These are phyloP conservation scores for Trichoderma oligosporum DNA, from an alignment of 2,329 filamentous ascomycete species.

Conservation along the genomic window DNA sequence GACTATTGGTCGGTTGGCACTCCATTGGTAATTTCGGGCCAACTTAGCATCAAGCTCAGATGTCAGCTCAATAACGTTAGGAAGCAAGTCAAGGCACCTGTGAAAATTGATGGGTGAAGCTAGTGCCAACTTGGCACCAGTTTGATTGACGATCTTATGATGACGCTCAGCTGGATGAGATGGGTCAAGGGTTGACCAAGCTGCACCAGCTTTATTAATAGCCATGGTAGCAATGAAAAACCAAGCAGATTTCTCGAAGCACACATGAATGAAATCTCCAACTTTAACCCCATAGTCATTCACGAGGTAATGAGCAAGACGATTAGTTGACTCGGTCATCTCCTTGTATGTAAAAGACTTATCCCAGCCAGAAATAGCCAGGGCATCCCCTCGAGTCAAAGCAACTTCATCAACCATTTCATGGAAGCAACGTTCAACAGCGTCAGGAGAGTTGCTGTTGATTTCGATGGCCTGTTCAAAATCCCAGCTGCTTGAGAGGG, in stretches of 20 bases:
- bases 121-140: neutral
- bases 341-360: constrained; percentile 8
- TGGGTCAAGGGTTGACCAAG: constrained; percentile 15
- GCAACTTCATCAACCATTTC: constrained; percentile 8
- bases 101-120: neutral
- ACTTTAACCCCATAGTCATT: neutral
- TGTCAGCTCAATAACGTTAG: constrained; percentile 5
- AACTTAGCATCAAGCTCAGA: constrained; percentile 4
- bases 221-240: constrained; percentile 7
- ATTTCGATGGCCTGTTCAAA: neutral
- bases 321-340: neutral
- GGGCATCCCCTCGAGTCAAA: neutral
- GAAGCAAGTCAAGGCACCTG: neutral
- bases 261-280: constrained; percentile 14
- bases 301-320: constrained; percentile 13
- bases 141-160: constrained; percentile 10
- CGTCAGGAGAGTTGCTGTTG: neutral
- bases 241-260: constrained; percentile 18
- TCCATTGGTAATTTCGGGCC: neutral
- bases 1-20: neutral
- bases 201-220: constrained; percentile 17
- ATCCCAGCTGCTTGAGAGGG: constrained; percentile 1
- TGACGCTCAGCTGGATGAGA: constrained; percentile 1
- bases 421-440: constrained; percentile 11
- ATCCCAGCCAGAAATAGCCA: constrained; percentile 14